Conservation (phyloP, 2,329 filamentous ascomycete genomes). For the Aspergillus unguis region DNA sequence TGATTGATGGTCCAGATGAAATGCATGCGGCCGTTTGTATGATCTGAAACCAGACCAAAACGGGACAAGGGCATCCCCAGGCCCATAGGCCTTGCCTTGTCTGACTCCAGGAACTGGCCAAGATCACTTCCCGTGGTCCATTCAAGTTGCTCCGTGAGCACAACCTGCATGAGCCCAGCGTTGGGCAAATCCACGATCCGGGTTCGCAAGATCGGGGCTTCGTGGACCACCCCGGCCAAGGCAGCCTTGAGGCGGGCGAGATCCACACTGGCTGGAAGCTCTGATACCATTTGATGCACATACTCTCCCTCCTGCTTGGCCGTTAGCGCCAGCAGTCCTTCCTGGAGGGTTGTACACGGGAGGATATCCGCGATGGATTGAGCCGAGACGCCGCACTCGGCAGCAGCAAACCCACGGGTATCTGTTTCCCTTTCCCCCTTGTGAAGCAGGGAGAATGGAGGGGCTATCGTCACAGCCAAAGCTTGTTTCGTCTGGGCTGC, state of each 20-base stretch:
- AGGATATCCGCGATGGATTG: background rate
- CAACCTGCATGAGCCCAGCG: background rate
- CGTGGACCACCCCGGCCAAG: background rate
- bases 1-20: slow-evolving; percentile 44
- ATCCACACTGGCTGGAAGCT: background rate
- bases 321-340: background rate
- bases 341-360: background rate
- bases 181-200: background rate
- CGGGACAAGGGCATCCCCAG: background rate
- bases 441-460: too few relatives aligned
- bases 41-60: background rate
- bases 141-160: background rate
- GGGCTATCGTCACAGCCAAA: background rate
- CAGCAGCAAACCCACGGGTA: background rate
- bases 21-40: slow-evolving; percentile 7
- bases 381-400: background rate
- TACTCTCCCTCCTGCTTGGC: background rate
- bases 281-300: background rate
- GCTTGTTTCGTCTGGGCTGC: background rate
- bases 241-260: background rate
- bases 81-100: background rate
- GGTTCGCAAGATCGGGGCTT: background rate
- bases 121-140: background rate
- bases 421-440: background rate
- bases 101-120: background rate